A percentile compares a stretch with the other conserved stretches of the same genome.
Evolutionary conservation across 2,329 filamentous ascomycete species (phyloP).

Genomic region (Orbilia oligospora): DNA sequence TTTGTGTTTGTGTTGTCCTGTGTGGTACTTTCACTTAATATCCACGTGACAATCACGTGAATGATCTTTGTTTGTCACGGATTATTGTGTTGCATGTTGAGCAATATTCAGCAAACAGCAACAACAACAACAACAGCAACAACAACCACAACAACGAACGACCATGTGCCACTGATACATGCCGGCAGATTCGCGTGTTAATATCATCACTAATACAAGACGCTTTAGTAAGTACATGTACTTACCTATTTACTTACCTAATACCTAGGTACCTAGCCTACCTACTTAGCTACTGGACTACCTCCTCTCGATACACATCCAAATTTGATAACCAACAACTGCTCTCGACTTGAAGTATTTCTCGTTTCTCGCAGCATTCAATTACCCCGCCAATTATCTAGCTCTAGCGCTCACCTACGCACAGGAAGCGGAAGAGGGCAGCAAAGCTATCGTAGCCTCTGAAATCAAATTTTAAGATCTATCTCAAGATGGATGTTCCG

Average conservation of each 20-base stretch:
- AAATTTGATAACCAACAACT: background rate
- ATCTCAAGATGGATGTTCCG: slow-evolving; percentile 40
- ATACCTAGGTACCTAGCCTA: no score
- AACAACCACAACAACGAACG: slow-evolving; percentile 12
- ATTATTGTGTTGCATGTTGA: slow-evolving; percentile 26
- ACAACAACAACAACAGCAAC: slow-evolving; percentile 10
- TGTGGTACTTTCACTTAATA: no score
- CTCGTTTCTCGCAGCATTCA: background rate
- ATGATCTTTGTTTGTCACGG: background rate
- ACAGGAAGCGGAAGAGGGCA: background rate
- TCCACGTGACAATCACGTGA: no score
- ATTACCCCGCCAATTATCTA: slow-evolving; percentile 20
- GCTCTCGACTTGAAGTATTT: background rate
- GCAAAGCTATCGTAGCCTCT: background rate
- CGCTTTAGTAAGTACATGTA: no score
- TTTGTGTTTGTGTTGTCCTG: background rate
- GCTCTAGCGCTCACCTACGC: background rate
- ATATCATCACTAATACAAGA: slow-evolving; percentile 8
- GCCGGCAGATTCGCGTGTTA: background rate
- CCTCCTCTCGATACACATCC: background rate
- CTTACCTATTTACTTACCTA: no score
- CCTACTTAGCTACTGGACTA: slow-evolving; percentile 9
- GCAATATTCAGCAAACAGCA: slow-evolving; percentile 28
- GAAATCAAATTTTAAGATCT: background rate
- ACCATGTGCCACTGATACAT: background rate